These are phyloP conservation scores for Brassica hybrid DNA, from an alignment of 441 rosid genomes.

Conservation along the genomic window DNA sequence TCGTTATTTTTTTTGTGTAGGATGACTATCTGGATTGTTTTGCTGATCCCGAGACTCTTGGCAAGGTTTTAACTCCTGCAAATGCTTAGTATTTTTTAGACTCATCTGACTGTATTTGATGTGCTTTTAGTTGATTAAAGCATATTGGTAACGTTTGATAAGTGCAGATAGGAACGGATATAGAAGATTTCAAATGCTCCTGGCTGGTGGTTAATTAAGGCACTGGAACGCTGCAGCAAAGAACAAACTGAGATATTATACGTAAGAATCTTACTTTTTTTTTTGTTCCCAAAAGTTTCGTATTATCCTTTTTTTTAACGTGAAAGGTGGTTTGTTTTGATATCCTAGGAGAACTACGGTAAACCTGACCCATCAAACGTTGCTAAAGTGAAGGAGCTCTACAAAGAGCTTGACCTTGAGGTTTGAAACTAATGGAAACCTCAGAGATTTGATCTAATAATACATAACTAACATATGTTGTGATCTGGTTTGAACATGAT, in stretches of 20 bases:
- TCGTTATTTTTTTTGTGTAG: conserved; percentile 44
- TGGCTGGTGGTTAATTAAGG: conserved; percentile 91
- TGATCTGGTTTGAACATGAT: conserved; percentile 19
- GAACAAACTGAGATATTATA: conserved; percentile 73
- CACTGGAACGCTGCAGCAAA: conserved; percentile 67
- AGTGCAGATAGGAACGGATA: conserved; percentile 84
- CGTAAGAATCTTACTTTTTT: conserved; percentile 49
- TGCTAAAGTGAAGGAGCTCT: conserved; percentile 73
- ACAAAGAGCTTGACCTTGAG: conserved; percentile 75
- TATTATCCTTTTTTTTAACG: conserved; percentile 7
- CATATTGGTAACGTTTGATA: conserved; percentile 17
- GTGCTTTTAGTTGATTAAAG: no score
- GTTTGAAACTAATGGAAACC: conserved; percentile 41
- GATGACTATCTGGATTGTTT: conserved; percentile 93
- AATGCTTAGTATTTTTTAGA: not conserved
- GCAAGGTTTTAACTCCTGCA: conserved; percentile 60
- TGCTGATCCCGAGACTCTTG: conserved; percentile 76
- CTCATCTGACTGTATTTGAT: not conserved
- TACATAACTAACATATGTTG: not conserved
- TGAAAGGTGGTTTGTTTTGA: conserved; percentile 29
- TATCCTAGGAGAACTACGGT: conserved; percentile 80
- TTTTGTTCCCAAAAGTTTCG: not conserved
- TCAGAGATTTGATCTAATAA: conserved; percentile 5
- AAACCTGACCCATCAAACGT: conserved; percentile 66
- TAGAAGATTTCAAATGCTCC: conserved; percentile 93